These are phyloP conservation scores for Ascochyta lentis DNA, from an alignment of 2,329 filamentous ascomycete species.

Conservation along the genomic window DNA sequence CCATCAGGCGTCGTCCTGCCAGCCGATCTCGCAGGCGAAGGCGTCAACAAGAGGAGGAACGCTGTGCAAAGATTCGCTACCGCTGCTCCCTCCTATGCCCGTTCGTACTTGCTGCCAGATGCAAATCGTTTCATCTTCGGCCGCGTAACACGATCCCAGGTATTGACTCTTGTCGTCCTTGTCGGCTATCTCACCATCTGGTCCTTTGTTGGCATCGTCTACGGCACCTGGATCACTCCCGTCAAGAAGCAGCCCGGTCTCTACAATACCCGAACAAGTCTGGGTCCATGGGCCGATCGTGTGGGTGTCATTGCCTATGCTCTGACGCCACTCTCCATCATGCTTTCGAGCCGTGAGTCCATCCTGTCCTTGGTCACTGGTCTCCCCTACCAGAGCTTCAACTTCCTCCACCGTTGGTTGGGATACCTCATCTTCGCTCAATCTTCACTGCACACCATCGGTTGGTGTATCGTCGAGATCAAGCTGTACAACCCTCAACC, in stretches of 20 bases:
- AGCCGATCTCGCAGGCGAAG: conserved; percentile 25
- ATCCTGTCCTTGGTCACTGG: conserved; percentile 74
- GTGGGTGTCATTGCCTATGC: conserved; percentile 76
- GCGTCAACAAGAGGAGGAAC: conserved; percentile 30
- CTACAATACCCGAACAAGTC: conserved; percentile 68
- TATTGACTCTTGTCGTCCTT: conserved; percentile 66
- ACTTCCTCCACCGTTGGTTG: conserved; percentile 62
- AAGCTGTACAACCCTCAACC: conserved; percentile 76
- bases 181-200: conserved; percentile 70
- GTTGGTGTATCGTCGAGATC: conserved; percentile 72
- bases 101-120: conserved; percentile 68
- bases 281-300: conserved; percentile 73
- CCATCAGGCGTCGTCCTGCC: conserved; percentile 37
- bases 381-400: conserved; percentile 75
- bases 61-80: conserved; percentile 35
- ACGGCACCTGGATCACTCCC: conserved; percentile 73
- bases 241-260: conserved; percentile 62
- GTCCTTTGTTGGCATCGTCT: conserved; percentile 69
- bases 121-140: conserved; percentile 66
- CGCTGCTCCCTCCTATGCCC: conserved; percentile 52
- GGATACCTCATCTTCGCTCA: conserved; percentile 76
- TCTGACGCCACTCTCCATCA: conserved; percentile 72
- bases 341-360: conserved; percentile 73
- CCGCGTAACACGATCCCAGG: conserved; percentile 71
- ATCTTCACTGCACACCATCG: conserved; percentile 71